Evolutionary conservation across 2,329 filamentous ascomycete genomes (phyloP), one percentile per base, ranked within the genome.

Genomic region (Sporothrix variecibatus): DNA sequence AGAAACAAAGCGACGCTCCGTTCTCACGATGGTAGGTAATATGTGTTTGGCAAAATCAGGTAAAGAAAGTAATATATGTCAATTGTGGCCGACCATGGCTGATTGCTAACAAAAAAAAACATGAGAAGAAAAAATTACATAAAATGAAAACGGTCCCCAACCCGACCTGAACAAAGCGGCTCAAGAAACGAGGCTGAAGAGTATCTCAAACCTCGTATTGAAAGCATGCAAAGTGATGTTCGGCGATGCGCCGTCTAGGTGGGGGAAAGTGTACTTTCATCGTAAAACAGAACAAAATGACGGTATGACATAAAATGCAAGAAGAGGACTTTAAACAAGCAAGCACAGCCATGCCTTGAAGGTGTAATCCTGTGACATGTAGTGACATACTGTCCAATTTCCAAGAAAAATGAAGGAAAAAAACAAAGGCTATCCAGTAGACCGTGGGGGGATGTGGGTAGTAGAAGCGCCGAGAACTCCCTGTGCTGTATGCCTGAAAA

Each of bases 401-500:
- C n/a, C 9, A 60, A 72, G 28, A 72, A 26, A 26, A 64, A 23
- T 12, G 31, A 68, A 40, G 31, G 31, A 9, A 8, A 31, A 38
- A 58, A 43, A 67, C n/a, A 38, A 31, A 51, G 15, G 34, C 64
- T 34, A 69, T 43, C 26, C 43, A 34, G 65, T 28, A 51, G 65
- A 69, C 40, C 46, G 49, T 15, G 34, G 31, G 49, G 43, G 31
- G 2, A 26, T 53, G 31, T 40, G 23, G 23, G n/a, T 26, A 73
- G 58, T 38, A 73, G 58, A 60, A 56, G 49, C 34, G 31, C 28
- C 65, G 20, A n/a, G 17, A 68, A 51, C 28, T 34, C 43, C 46
- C 20, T 31, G 43, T 70, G 51, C 68, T 71, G 51, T 58, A 43
- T 43, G 68, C 51, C 68, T 11, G 34, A 56, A 46, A 31, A 67